phyloP scores from a whole-genome alignment of 371 early-diverging fungal species.

The Mucor saturninus region DNA sequence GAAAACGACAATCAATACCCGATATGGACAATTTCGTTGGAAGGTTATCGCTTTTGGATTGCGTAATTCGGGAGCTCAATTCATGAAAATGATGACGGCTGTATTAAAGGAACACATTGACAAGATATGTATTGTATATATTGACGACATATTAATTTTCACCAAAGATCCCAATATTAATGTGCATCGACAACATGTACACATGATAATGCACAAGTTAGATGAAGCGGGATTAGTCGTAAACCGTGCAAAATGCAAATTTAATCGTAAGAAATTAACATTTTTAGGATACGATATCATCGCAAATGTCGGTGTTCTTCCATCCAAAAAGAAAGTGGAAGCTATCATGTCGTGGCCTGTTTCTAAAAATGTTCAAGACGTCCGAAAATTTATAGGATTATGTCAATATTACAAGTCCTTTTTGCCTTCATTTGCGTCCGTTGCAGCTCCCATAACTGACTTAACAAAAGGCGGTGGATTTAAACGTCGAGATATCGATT shows the following conservation, averaged over 20 bases:
- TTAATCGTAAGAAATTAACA: slow-evolving; percentile 34
- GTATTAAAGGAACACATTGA: slow-evolving; percentile 39
- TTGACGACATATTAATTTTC: slow-evolving; percentile 67
- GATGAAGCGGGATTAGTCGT: slow-evolving; percentile 28
- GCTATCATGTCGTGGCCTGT: slow-evolving; percentile 36
- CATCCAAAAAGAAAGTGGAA: slow-evolving; percentile 26
- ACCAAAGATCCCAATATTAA: slow-evolving; percentile 36
- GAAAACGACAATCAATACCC: slow-evolving; percentile 37
- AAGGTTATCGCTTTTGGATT: slow-evolving; percentile 52
- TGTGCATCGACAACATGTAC: slow-evolving; percentile 43
- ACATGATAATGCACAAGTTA: slow-evolving; percentile 41
- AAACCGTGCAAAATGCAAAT: slow-evolving; percentile 57
- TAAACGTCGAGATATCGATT: slow-evolving; percentile 9
- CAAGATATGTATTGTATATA: slow-evolving; percentile 44
- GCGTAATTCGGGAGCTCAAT: slow-evolving; percentile 45
- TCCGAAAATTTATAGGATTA: slow-evolving; percentile 40
- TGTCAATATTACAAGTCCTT: slow-evolving; percentile 38
- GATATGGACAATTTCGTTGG: slow-evolving; percentile 48
- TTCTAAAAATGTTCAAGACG: slow-evolving; percentile 42
- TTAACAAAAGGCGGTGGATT: slow-evolving; percentile 31
- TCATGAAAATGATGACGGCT: slow-evolving; percentile 41
- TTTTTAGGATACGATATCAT: slow-evolving; percentile 51
- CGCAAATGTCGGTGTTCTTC: slow-evolving; percentile 30
- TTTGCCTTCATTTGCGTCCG: slow-evolving; percentile 31
- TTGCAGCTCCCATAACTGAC: slow-evolving; percentile 44